Percentiles rank a stretch among this genome's conserved stretches.
Conservation (phyloP, 345 rosid species). For the Brassica napus region Da-Ae NC_063441.1:9896501-9897000, state of each 20-base stretch:
- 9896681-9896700: constrained; percentile 2
- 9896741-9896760: constrained; percentile 31
- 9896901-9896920: background rate
- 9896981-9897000: background rate
- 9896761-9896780: constrained; percentile 94
- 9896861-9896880: constrained; percentile 96
- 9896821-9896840: constrained; percentile 87
- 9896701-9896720: background rate
- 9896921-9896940: background rate
- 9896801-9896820: constrained; percentile 93
- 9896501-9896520: constrained; percentile 36
- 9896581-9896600: constrained; percentile 90
- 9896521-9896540: constrained; percentile 98
- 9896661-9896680: constrained; percentile 97
- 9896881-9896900: constrained; percentile 53
- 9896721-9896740: background rate
- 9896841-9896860: constrained; percentile 88
- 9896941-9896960: background rate
- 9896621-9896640: constrained; percentile 93
- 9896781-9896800: constrained; percentile 93
- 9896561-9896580: constrained; percentile 84
- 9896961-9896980: background rate
- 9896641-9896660: constrained; percentile 96
- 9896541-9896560: constrained; percentile 82
- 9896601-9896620: constrained; percentile 94